These are phyloP conservation scores for Phytophthora cactorum DNA, from an alignment of 352 stramenopile genomes.

Conservation along the genomic window DNA sequence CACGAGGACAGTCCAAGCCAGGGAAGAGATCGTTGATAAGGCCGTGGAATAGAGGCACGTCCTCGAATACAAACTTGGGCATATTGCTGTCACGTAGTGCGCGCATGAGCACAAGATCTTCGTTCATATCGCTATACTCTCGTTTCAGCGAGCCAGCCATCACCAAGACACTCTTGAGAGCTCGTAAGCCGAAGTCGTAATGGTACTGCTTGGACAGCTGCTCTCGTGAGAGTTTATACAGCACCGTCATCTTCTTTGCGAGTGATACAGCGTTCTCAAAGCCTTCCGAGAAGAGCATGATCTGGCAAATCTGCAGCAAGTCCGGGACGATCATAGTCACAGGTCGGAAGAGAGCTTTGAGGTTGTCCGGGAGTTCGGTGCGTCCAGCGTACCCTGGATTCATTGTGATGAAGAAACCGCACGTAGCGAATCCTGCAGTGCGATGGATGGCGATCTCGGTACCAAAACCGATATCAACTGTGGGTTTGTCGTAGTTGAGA, in stretches of 20 bases:
- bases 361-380: slow-evolving; percentile 93
- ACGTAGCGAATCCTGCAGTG: slow-evolving; percentile 92
- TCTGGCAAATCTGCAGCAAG: slow-evolving; percentile 93
- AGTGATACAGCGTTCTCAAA: slow-evolving; percentile 92
- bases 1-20: slow-evolving; percentile 92
- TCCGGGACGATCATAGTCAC: slow-evolving; percentile 96
- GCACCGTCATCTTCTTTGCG: slow-evolving; percentile 94
- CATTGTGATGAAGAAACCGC: slow-evolving; percentile 96
- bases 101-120: slow-evolving; percentile 96
- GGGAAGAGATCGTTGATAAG: slow-evolving; percentile 97
- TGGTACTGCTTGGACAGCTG: slow-evolving; percentile 96
- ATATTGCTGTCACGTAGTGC: slow-evolving; percentile 96
- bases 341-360: slow-evolving; percentile 93
- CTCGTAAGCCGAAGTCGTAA: slow-evolving; percentile 95
- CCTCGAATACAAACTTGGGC: slow-evolving; percentile 97
- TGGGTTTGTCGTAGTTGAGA: slow-evolving; percentile 92
- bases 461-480: slow-evolving; percentile 92
- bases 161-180: slow-evolving; percentile 94
- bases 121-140: slow-evolving; percentile 92
- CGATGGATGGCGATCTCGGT: slow-evolving; percentile 92
- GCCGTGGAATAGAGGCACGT: slow-evolving; percentile 94
- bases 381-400: slow-evolving; percentile 93
- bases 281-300: slow-evolving; percentile 95
- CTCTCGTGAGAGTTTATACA: slow-evolving; percentile 95
- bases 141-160: slow-evolving; percentile 95